Percentiles rank a stretch among this genome's conserved stretches.
These are phyloP conservation scores for Hansfordia pulvinata DNA, from an alignment of 2,329 filamentous ascomycete genomes.

Conservation along the genomic window DNA sequence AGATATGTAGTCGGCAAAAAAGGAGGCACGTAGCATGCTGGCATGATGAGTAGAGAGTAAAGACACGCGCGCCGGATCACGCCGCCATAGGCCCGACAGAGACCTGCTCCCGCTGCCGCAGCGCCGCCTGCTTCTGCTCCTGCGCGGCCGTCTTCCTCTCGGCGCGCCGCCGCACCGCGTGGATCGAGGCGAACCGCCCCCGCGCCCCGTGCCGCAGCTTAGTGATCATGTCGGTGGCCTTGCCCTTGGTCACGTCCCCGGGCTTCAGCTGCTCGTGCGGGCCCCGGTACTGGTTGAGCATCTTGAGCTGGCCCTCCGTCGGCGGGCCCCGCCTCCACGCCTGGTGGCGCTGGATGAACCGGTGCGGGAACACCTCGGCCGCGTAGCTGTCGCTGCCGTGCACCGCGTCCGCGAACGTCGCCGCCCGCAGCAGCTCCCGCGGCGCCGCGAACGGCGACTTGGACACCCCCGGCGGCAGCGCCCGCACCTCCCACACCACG, in stretches of 20 bases:
- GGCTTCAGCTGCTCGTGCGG: conserved; percentile 37
- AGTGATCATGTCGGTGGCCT: conserved; percentile 81
- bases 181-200: conserved; percentile 42
- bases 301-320: conserved; percentile 49
- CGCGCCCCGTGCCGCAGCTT: conserved; percentile 75
- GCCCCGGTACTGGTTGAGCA: conserved; percentile 52
- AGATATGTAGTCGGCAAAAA: too few species aligned
- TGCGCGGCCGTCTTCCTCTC: conserved; percentile 21
- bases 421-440: conserved; percentile 49
- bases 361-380: conserved; percentile 46
- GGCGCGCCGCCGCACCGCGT: conserved; percentile 35
- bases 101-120: conserved; percentile 34
- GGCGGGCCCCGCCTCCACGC: conserved; percentile 59
- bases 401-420: conserved; percentile 61
- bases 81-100: conserved; percentile 36
- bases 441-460: conserved; percentile 56
- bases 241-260: conserved; percentile 59
- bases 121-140: conserved; percentile 22
- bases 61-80: too few species aligned
- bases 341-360: conserved; percentile 52
- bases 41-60: too few species aligned
- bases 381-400: conserved; percentile 79
- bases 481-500: conserved; percentile 33
- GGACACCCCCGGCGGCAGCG: conserved; percentile 23
- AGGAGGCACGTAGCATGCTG: too few species aligned